Conservation (phyloP, 805 yeast species). For the Metschnikowia corniflorae region DNA sequence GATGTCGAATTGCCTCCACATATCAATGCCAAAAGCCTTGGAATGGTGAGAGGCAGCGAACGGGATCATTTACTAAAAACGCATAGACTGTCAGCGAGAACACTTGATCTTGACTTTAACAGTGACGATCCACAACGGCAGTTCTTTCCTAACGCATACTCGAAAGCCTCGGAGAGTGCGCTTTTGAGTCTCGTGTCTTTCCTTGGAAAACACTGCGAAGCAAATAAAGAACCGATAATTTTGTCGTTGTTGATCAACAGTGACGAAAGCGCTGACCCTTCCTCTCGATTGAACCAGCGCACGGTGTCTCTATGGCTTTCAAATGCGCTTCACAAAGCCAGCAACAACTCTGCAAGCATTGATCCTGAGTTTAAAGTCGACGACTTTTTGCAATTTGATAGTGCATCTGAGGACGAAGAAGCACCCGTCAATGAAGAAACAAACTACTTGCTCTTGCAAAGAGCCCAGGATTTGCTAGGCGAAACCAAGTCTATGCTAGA, state of each 20-base stretch:
- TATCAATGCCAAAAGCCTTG: constrained; percentile 31
- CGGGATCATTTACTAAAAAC: not conserved
- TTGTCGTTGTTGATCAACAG: constrained; percentile 12
- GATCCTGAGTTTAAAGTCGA: constrained; percentile 10
- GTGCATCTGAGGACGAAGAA: constrained; percentile 1
- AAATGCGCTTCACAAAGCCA: constrained; percentile 17
- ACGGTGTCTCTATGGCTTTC: constrained; percentile 32
- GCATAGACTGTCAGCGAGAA: constrained; percentile 1
- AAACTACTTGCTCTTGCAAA: constrained; percentile 28
- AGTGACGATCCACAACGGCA: not conserved
- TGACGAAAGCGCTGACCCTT: not conserved
- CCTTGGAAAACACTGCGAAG: constrained; percentile 6
- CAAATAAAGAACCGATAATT: constrained; percentile 6
- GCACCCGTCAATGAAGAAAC: constrained; percentile 21
- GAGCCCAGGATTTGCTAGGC: constrained; percentile 43
- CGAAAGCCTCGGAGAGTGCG: constrained; percentile 21
- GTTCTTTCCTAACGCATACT: constrained; percentile 18
- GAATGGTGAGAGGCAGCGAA: constrained; percentile 10
- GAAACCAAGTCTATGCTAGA: constrained; percentile 19
- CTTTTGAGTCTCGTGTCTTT: constrained; percentile 14
- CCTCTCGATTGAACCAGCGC: not conserved
- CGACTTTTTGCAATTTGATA: constrained; percentile 20
- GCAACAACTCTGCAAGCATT: not conserved
- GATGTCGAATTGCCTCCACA: constrained; percentile 36
- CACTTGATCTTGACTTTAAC: constrained; percentile 8